phyloP scores from a whole-genome alignment of 1,284 basidiomycete genomes.

The Athelia sp. region DNA sequence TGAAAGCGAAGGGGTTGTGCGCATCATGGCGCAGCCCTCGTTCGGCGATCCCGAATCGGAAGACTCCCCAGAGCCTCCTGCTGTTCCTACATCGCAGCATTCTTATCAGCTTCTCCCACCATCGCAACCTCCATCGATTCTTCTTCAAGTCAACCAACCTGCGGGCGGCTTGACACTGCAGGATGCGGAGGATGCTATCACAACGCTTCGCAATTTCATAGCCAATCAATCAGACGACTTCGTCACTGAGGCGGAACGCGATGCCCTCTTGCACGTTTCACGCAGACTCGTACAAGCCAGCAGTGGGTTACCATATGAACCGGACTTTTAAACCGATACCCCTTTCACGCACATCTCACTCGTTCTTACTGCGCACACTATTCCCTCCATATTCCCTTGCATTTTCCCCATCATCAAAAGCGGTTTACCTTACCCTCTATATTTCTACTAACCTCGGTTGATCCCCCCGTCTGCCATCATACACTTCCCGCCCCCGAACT shows the following conservation, averaged over 20 bases:
- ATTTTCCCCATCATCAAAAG: not conserved
- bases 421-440: not conserved
- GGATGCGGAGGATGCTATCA: not conserved
- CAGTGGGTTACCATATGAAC: not conserved
- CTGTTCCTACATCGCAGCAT: not conserved
- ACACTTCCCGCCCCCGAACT: too few relatives aligned
- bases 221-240: slow-evolving; percentile 19
- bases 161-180: not conserved
- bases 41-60: slow-evolving; percentile 1
- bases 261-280: not conserved
- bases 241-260: not conserved
- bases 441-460: not conserved
- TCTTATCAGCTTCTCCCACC: not conserved
- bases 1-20: not conserved
- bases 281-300: not conserved
- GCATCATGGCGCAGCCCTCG: not conserved
- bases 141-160: not conserved
- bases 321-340: not conserved
- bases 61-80: not conserved
- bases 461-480: not conserved
- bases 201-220: slow-evolving; percentile 13
- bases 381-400: not conserved
- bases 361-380: not conserved
- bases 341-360: not conserved
- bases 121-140: not conserved